Evolutionary conservation across 1,284 basidiomycete species (phyloP), one percentile per base, ranked within the genome.

Genomic region (Cryptococcus wingfieldii): DNA sequence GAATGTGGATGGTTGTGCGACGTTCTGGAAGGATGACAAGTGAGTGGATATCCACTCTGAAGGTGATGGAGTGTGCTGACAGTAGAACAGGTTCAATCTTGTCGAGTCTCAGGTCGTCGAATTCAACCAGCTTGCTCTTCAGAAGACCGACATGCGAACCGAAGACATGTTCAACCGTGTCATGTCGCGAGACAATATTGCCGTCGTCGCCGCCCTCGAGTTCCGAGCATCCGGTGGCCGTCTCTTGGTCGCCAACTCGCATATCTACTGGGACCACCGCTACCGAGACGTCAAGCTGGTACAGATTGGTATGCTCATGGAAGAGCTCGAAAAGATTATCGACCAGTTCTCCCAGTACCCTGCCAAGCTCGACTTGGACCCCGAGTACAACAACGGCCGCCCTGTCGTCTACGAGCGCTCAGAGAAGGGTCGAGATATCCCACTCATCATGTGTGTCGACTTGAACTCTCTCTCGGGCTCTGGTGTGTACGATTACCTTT

Each of bases 101-200:
- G 88, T 98, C 55, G 95, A 98, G 80, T 90, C 90, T 68, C 89
- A 94, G 62, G 83, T 95, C 43, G 84, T 98, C 73, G 96, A 98
- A 76, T 99, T 95, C 80, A 91, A 88, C 75, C 85, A 90, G 55
- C 83, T 94, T 58, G 94, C 94, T 7, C 89, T 98, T 82, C 88
- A 92, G 70, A 86, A 92, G 50, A 84, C 87, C 44, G 95, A 98
- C 74, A 95, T 98, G 79, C 93, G 95, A 79, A 96, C 94, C 5
- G 93, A 98, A 71, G 95, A 98, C 79, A 95, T 98, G 92, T 98
- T 98, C 83, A 98, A 98, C 74, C 90, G 96, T 51, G 92, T 98
- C 56, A 85, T 97, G 72, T 89, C 89, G 61, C 92, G 94, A 75
- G 96, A 98, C 78, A 87, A 98, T 72, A 91, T 98, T 63, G 93